Evolutionary conservation across 2,329 filamentous ascomycete genomes (phyloP).

Genomic region (Verticillium klebahnii): DNA sequence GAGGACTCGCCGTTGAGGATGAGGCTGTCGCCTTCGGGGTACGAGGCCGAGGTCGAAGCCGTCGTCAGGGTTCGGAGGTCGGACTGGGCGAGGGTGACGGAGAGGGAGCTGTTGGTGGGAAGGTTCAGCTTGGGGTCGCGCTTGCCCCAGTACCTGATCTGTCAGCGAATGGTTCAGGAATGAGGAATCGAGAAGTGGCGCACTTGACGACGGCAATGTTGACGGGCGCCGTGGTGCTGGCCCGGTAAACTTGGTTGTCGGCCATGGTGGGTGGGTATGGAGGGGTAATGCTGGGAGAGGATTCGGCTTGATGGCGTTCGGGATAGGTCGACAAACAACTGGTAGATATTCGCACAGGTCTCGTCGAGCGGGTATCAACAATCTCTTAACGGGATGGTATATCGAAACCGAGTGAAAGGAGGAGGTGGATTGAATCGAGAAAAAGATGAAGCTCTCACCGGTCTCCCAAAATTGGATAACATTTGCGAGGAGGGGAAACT

Average conservation of each 20-base stretch:
- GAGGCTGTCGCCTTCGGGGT: conserved; percentile 63
- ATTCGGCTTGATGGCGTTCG: too few relatives aligned
- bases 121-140: conserved; percentile 91
- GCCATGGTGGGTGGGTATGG: conserved; percentile 29
- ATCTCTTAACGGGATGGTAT: background rate
- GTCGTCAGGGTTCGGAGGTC: conserved; percentile 96
- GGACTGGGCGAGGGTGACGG: conserved; percentile 89
- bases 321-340: background rate
- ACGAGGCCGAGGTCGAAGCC: conserved; percentile 78
- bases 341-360: background rate
- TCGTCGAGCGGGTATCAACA: background rate
- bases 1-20: conserved; percentile 79
- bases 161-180: background rate
- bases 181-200: conserved; percentile 5
- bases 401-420: background rate
- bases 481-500: background rate
- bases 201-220: conserved; percentile 99
- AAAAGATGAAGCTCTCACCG: background rate
- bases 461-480: background rate
- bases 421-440: background rate
- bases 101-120: conserved; percentile 95
- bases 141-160: conserved; percentile 81
- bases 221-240: conserved; percentile 93
- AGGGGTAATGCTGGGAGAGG: background rate
- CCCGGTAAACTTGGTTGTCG: conserved; percentile 67